These are phyloP conservation scores for Botrytis paeoniae DNA, from an alignment of 2,329 filamentous ascomycete genomes.

Conservation along the genomic window DNA sequence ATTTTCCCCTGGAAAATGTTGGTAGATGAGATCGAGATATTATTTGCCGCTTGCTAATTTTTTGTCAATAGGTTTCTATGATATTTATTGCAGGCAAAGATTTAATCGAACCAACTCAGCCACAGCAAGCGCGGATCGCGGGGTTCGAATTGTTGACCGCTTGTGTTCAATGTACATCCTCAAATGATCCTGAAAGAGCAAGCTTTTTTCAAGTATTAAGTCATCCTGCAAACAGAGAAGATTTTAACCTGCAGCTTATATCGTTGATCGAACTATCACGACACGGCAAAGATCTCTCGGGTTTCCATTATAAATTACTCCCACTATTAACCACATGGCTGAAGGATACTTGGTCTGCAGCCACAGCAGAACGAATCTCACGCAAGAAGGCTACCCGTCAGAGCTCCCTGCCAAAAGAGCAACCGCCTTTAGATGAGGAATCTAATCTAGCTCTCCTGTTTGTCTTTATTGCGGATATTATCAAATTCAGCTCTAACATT, in stretches of 20 bases:
- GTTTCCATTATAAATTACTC: conserved; percentile 66
- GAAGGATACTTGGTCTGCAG: conserved; percentile 51
- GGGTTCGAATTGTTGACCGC: conserved; percentile 65
- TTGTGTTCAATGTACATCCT: conserved; percentile 60
- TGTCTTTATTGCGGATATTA: conserved; percentile 61
- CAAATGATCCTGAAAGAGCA: conserved; percentile 64
- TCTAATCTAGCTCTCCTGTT: conserved; percentile 63
- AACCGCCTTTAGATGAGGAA: conserved; percentile 50
- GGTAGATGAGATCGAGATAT: conserved; percentile 14
- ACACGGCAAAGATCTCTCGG: conserved; percentile 58
- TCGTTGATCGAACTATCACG: conserved; percentile 61
- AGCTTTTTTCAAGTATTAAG: conserved; percentile 64
- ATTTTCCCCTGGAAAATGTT: conserved; percentile 51
- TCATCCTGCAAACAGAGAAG: conserved; percentile 53
- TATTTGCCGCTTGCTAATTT: background rate
- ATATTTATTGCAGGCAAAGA: conserved; percentile 68
- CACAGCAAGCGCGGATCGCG: conserved; percentile 52
- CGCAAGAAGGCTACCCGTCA: conserved; percentile 47
- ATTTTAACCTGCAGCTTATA: conserved; percentile 64
- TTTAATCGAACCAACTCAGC: conserved; percentile 56
- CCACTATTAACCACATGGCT: conserved; percentile 62
- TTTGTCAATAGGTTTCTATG: conserved; percentile 31
- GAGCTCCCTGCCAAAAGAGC: conserved; percentile 41
- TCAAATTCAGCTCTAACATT: conserved; percentile 73
- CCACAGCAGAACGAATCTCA: conserved; percentile 54